Evolutionary conservation across 345 rosid species (phyloP).

Genomic region (Clarkia xantiana): DNA sequence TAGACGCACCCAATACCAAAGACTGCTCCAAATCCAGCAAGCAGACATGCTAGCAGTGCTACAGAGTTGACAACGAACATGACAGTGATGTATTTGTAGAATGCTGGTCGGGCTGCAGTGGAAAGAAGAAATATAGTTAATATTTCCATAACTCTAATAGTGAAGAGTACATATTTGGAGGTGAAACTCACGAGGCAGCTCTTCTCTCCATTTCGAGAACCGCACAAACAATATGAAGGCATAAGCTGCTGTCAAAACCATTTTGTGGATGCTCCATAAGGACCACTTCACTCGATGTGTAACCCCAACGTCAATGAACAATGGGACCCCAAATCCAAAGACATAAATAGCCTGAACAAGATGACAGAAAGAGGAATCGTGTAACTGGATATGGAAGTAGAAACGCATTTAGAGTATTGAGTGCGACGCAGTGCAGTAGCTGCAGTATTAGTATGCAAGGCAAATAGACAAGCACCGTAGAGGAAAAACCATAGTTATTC

Average conservation of each 20-base stretch:
- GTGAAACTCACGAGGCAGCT: slow-evolving; percentile 47
- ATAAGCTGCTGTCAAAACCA: slow-evolving; percentile 58
- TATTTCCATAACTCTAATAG: background rate
- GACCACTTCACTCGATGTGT: slow-evolving; percentile 55
- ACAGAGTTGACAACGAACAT: slow-evolving; percentile 54
- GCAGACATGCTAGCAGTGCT: slow-evolving; percentile 44
- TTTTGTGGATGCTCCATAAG: slow-evolving; percentile 64
- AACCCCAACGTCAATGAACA: slow-evolving; percentile 47
- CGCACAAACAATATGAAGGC: slow-evolving; percentile 55
- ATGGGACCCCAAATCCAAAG: slow-evolving; percentile 61
- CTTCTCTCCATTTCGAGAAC: slow-evolving; percentile 66
- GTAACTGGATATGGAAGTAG: background rate
- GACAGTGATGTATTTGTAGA: slow-evolving; percentile 56
- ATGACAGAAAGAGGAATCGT: background rate
- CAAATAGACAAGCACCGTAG: too few species aligned
- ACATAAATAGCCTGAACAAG: slow-evolving; percentile 49
- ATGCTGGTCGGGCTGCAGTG: slow-evolving; percentile 73
- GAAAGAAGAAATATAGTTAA: slow-evolving; percentile 5
- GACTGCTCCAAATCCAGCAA: slow-evolving; percentile 40
- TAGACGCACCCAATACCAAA: slow-evolving; percentile 60
- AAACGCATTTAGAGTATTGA: background rate
- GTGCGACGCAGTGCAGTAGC: background rate
- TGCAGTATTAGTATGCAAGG: too few species aligned
- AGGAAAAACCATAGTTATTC: background rate
- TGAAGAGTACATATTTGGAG: background rate